A percentile compares a stretch with the other conserved stretches of the same genome.
Conservation (phyloP, 164 flowering plant genomes). For the Liquidambar formosana region DNA sequence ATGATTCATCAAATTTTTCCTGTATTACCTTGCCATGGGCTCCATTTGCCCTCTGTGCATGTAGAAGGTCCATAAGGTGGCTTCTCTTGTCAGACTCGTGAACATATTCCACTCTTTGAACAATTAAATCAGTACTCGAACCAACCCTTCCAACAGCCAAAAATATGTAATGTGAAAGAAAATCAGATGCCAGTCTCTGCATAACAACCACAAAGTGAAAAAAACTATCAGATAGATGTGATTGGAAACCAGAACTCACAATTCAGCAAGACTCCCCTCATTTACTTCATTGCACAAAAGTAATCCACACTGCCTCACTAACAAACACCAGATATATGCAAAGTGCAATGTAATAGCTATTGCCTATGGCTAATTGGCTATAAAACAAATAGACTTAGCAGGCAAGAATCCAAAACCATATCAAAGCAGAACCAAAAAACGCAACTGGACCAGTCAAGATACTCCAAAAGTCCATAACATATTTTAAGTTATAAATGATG, state of each 20-base stretch:
- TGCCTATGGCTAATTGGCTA: background rate
- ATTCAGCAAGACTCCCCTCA: background rate
- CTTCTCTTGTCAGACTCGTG: conserved; percentile 70
- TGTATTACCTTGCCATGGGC: conserved; percentile 56
- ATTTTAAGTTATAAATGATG: no score
- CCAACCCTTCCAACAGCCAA: conserved; percentile 83
- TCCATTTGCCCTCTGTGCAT: conserved; percentile 66
- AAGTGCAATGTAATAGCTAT: background rate
- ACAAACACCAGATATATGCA: no score
- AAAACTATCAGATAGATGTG: background rate
- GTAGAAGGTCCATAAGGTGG: conserved; percentile 75
- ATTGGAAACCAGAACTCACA: background rate
- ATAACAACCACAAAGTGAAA: conserved; percentile 9
- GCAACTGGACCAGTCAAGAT: background rate
- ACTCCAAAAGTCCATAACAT: background rate
- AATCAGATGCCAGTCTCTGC: conserved; percentile 79
- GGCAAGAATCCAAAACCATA: background rate
- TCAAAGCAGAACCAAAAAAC: conserved; percentile 2
- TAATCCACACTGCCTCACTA: background rate
- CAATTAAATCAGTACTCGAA: conserved; percentile 77
- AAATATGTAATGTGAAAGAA: conserved; percentile 63
- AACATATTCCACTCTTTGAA: conserved; percentile 75
- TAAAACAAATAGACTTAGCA: background rate
- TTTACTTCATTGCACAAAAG: background rate
- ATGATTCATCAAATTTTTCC: background rate